Percentiles rank a stretch among this genome's conserved stretches.
Conservation (phyloP, 1,139 yeast genomes). For the Lodderomyces theae region DNA sequence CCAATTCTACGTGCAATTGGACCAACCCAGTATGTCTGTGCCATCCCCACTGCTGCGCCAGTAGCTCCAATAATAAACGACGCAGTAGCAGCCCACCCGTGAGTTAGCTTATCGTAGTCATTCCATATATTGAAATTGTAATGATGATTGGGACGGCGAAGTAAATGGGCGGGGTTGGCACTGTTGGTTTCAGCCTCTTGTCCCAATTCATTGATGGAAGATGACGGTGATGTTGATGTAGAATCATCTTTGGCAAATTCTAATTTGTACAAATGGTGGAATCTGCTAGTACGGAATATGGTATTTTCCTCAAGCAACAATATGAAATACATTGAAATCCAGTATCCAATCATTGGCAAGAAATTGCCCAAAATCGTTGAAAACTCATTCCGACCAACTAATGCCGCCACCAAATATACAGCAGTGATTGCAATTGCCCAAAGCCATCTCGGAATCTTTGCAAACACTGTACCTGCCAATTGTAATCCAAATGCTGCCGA, state of each 20-base stretch:
- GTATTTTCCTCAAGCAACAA: conserved; percentile 71
- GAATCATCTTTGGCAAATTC: conserved; percentile 37
- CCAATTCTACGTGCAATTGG: conserved; percentile 28
- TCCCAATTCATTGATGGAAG: neutral
- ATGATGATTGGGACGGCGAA: conserved; percentile 25
- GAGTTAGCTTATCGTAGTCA: conserved; percentile 45
- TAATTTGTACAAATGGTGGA: conserved; percentile 47
- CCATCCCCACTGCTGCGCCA: conserved; percentile 34
- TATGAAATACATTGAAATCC: conserved; percentile 82
- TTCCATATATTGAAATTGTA: conserved; percentile 72
- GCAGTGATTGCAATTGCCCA: conserved; percentile 68
- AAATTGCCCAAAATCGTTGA: conserved; percentile 79
- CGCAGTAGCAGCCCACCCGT: conserved; percentile 26
- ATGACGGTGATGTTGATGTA: neutral
- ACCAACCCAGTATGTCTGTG: conserved; percentile 31
- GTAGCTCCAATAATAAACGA: conserved; percentile 26
- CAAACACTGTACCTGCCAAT: conserved; percentile 59
- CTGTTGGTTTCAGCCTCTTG: neutral
- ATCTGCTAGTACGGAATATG: conserved; percentile 59
- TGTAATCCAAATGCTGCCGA: conserved; percentile 83
- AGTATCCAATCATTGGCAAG: conserved; percentile 91
- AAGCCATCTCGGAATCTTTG: conserved; percentile 74
- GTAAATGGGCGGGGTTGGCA: conserved; percentile 12
- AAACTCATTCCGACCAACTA: conserved; percentile 76
- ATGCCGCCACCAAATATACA: conserved; percentile 63